Conservation (phyloP, 305 asterid species). For the Rubia tinctorum region DNA sequence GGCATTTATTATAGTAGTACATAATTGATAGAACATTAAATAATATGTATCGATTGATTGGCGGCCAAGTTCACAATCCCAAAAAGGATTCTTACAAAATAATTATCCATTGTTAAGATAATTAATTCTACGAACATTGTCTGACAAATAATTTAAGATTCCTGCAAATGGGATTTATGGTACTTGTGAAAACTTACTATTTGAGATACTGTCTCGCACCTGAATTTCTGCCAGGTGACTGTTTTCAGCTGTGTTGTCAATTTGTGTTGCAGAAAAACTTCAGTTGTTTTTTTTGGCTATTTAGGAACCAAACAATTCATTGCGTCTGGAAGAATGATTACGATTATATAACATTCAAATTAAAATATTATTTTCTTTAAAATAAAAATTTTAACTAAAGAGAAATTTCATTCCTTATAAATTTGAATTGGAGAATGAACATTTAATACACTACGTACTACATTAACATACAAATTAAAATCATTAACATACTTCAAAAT, state of each 20-base stretch:
- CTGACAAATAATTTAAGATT: neutral
- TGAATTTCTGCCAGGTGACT: slow-evolving; percentile 12
- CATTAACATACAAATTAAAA: too few species aligned
- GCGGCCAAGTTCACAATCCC: slow-evolving; percentile 17
- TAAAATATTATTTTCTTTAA: too few species aligned
- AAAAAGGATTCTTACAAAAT: neutral
- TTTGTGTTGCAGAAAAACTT: slow-evolving; percentile 1
- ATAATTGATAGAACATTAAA: neutral
- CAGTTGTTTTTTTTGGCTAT: neutral
- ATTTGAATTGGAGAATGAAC: too few species aligned
- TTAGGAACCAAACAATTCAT: neutral
- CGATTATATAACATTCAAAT: too few species aligned
- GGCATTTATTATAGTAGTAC: neutral
- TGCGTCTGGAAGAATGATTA: neutral
- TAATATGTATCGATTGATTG: neutral
- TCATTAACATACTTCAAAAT: too few species aligned
- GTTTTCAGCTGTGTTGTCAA: slow-evolving; percentile 2
- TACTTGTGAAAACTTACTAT: neutral
- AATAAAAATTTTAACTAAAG: too few species aligned
- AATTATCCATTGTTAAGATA: neutral
- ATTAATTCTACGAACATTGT: neutral
- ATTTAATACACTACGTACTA: too few species aligned
- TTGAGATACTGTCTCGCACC: slow-evolving; percentile 5
- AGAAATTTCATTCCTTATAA: too few species aligned
- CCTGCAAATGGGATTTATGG: neutral